Evolutionary conservation across 805 yeast species (phyloP), one percentile per base, ranked within the genome.

Genomic region (Tetrapisispora namnaoensis): DNA sequence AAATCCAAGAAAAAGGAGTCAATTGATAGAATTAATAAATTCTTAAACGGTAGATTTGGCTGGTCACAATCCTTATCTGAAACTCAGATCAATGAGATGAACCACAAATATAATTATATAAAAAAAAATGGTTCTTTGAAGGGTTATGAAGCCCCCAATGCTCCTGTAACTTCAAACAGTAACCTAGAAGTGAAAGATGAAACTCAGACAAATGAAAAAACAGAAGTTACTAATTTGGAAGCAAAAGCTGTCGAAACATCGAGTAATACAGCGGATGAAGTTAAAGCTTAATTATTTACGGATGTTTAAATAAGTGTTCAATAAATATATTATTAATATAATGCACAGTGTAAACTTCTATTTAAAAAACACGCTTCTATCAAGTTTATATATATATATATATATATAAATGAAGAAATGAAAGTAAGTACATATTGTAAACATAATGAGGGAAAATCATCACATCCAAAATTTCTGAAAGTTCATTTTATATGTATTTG

Each of bases 11-110:
- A 51, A n/a, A 63, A 57, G 9, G 71, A 67, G 20, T 72, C 67
- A 53, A 53, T 62, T 8, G 57, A 63, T 4, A 54, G 62, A 11
- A 63, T 79, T 44, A 59, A 59, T 39, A 66, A 62, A 11, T 70
- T 72, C 39, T 51, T 81, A 39, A 72, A 79, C 40, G 79, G 83
- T 36, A 74, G 71, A 16, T 71, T 68, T 48, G 85, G 87, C 8
- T 79, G 86, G 79, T 75, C 71, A 42, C 69, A 67, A 47, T 67
- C 71, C 17, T 63, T 80, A 35, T 75, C 70, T 9, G 75, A 67
- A 28, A 68, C 21, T 3, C 14, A 22, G 6, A 60, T 69, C 6
- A 51, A 57, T 43, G 52, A 51, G 8, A 57, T 56, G 20, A 60
- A 65, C 37, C 55, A 54, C 30, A 55, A 55, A 37, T 55, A 57